Evolutionary conservation across 805 yeast species (phyloP), one percentile per base, ranked within the genome.

Genomic region (Lachancea nothofagi): DNA sequence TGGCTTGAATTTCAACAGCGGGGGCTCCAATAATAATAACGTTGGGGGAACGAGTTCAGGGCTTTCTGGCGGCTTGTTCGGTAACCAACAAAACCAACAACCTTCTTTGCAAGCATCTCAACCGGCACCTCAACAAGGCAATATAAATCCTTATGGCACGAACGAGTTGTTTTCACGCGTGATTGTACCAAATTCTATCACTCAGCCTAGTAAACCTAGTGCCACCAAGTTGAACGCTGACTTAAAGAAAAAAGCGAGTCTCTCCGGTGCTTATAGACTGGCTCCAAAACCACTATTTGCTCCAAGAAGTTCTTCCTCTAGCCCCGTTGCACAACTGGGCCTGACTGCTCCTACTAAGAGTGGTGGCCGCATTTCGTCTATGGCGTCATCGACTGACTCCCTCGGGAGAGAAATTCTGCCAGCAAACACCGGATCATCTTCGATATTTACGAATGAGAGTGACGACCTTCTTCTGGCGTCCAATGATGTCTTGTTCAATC

Each of bases 141-240:
- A 42, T 69, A 70, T 43, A 27, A 51, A 58, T 55, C 96, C 96
- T 31, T 89, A 85, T 56, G 95, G 96, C 1, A 72, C 76, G 34
- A 80, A 80, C 50, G 83, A 88, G 5, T 66, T 89, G 38, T 86
- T 84, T 50, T 42, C 64, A 3, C 59, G 57, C 36, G 53, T 53
- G 30, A 50, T 59, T 21, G 54, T 62, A n/a, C 65, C 64, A 7
- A 50, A 53, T 21, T 55, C 66, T 12, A 64, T 70, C 19, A 65
- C 72, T 3, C 55, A 53, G 31, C 62, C 67, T 9, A 53, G 64
- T 9, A 69, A 67, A 29, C 71, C 75, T 7, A 63, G 74, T 6
- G 71, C 70, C 4, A 72, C 71, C 19, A 78, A 81, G 5, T 50
- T 74, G 5, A 60, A 63, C 17, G 61, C 66, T 2, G 59, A 67